These are phyloP conservation scores for Podospora comata DNA, from an alignment of 495 filamentous ascomycete species.

Conservation along the genomic window DNA sequence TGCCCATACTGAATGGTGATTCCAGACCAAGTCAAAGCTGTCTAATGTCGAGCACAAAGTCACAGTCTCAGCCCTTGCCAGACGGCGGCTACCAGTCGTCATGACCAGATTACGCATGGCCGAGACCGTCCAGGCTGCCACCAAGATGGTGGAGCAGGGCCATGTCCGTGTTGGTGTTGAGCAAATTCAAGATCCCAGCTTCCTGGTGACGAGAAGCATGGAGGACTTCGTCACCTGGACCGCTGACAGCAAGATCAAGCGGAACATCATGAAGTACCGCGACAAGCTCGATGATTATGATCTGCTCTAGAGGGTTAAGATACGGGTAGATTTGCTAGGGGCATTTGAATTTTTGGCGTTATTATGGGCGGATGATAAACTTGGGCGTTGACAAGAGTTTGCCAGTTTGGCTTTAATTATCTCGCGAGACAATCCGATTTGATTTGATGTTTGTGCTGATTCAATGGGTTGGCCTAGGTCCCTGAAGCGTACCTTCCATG, in stretches of 20 bases:
- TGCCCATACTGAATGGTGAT: conserved; percentile 16
- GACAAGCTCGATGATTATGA: conserved; percentile 97
- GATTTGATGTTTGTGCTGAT: neutral
- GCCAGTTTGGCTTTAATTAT: neutral
- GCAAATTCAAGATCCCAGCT: conserved; percentile 81
- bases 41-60: conserved; percentile 81
- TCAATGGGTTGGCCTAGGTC: neutral
- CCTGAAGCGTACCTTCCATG: neutral
- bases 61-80: conserved; percentile 79
- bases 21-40: conserved; percentile 62
- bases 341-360: neutral
- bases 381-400: neutral
- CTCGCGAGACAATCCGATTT: neutral
- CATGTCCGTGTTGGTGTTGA: conserved; percentile 93
- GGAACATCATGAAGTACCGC: conserved; percentile 86
- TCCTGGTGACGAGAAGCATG: conserved; percentile 73
- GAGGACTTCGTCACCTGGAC: conserved; percentile 99
- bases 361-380: neutral
- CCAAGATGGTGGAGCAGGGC: conserved; percentile 88
- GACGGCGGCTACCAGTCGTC: conserved; percentile 76
- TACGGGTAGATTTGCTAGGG: neutral
- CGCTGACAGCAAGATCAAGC: conserved; percentile 93
- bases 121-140: conserved; percentile 76
- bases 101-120: conserved; percentile 77
- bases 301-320: conserved; percentile 54